Evolutionary conservation across 495 filamentous ascomycete genomes (phyloP).

Genomic region (Trichodelitschia bisporula): DNA sequence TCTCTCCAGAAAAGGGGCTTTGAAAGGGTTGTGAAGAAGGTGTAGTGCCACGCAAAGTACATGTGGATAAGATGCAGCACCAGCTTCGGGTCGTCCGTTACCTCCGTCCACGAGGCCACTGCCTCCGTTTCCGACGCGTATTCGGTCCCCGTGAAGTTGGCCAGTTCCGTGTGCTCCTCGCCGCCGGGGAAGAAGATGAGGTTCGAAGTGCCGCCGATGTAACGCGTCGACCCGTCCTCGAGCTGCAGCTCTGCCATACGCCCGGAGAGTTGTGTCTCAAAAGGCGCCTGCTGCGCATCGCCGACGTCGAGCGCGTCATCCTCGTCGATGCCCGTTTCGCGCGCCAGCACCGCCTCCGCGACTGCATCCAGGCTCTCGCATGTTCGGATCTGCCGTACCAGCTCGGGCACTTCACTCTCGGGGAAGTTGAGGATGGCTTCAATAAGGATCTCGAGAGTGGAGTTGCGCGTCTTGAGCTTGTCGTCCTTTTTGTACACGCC

Average conservation of each 20-base stretch:
- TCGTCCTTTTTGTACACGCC: constrained; percentile 94
- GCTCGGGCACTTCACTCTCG: constrained; percentile 54
- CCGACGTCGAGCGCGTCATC: constrained; percentile 14
- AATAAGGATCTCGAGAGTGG: constrained; percentile 73
- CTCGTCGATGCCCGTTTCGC: constrained; percentile 14
- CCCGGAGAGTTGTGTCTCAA: constrained; percentile 67
- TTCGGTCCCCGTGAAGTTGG: background rate
- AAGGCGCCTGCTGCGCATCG: constrained; percentile 26
- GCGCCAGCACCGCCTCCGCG: constrained; percentile 49
- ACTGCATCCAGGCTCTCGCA: constrained; percentile 83
- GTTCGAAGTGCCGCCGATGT: constrained; percentile 87
- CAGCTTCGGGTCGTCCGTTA: constrained; percentile 54
- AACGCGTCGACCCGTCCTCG: constrained; percentile 74
- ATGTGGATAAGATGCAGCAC: constrained; percentile 78
- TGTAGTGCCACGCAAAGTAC: constrained; percentile 98
- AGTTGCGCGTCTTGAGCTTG: constrained; percentile 62
- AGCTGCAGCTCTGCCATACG: constrained; percentile 81
- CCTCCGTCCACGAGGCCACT: constrained; percentile 64
- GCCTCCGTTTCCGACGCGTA: constrained; percentile 12
- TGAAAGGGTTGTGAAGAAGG: constrained; percentile 87
- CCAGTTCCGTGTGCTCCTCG: background rate
- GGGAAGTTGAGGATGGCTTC: constrained; percentile 80
- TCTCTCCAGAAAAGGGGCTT: constrained; percentile 73
- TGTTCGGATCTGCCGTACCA: constrained; percentile 69
- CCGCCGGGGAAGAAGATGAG: constrained; percentile 50